Base-by-base conservation (phyloP, 2,329 filamentous ascomycete species). In the Sporothrix inflata region DNA sequence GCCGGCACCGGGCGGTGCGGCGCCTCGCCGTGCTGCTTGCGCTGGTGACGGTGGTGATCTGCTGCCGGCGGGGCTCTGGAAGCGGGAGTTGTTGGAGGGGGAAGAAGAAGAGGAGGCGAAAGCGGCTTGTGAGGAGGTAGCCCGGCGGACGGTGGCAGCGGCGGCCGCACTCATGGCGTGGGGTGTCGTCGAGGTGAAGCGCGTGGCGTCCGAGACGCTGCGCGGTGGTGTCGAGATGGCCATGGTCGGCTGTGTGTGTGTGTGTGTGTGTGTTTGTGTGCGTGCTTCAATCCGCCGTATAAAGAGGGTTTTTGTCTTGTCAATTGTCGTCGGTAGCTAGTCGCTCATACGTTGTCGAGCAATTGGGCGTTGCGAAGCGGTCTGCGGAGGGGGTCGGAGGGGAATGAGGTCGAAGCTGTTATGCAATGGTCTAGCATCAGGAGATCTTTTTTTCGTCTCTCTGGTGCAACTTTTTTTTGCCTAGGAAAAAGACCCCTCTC, bases 131-230 rank as follows among this genome's bases (percentile, higher is more conserved):
- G 68, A 27, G 4, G 65, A 34, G 4, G 27, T 49, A 24, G 63
- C 63, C 12, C 65, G 65, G 45, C 66, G 66, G 30, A 69, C 30
- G 16, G 75, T 73, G 34, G 82, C 81, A 51, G 80, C 78, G 70
- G 78, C 78, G 55, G 85, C 81, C 79, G 92, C 92, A 76, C 89
- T 88, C 75, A 87, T 86, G 77, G 91, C 92, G 82, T 94, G 92
- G 47, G 90, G 90, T 74, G 86, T 89, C 21, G 89, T 91, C 34
- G 89, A 84, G 19, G 90, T 92, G 82, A 92, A 96, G 79, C 92
- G 90, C 78, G 93, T 96, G 76, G 93, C 92, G 80, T 94, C 92
- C 77, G 88, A 89, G 80, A 92, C 90, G 82, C 89, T 92, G 79
- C 91, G 90, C 74, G 91, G 74, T 12, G 61, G 71, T n/a, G 57